Evolutionary conservation across 208 protist genomes (phyloP).

Genomic region (Phytomonas sp.): DNA sequence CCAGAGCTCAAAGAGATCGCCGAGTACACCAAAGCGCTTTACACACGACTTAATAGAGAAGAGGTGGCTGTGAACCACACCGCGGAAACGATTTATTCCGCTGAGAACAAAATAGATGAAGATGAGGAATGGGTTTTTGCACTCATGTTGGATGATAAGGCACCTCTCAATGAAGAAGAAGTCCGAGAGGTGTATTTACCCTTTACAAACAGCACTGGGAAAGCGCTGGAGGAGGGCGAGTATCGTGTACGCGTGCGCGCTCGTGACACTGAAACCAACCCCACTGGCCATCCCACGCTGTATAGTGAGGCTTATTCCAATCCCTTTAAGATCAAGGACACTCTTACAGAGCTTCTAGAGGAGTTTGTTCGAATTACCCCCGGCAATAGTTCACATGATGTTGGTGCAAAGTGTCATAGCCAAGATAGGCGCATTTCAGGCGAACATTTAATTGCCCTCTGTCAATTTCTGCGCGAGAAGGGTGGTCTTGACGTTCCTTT

Average conservation of each 20-base stretch:
- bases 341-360: slow-evolving; percentile 52
- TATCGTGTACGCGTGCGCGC: slow-evolving; percentile 74
- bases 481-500: slow-evolving; percentile 64
- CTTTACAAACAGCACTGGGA: slow-evolving; percentile 32
- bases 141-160: slow-evolving; percentile 75
- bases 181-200: slow-evolving; percentile 57
- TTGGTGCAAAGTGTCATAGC: background rate
- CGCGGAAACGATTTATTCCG: too few relatives aligned
- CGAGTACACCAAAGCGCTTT: slow-evolving; percentile 38
- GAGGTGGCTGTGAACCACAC: background rate
- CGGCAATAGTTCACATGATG: background rate
- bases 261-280: slow-evolving; percentile 32
- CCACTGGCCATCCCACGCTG: slow-evolving; percentile 25
- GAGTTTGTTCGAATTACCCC: slow-evolving; percentile 16
- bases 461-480: slow-evolving; percentile 54
- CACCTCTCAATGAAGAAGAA: slow-evolving; percentile 37
- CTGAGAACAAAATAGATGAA: slow-evolving; percentile 4
- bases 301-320: slow-evolving; percentile 47
- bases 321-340: slow-evolving; percentile 60
- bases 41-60: slow-evolving; percentile 26
- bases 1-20: slow-evolving; percentile 49
- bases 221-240: slow-evolving; percentile 45
- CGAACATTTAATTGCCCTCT: slow-evolving; percentile 53
- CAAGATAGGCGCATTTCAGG: slow-evolving; percentile 19
- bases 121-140: slow-evolving; percentile 69